Conservation (phyloP, 2,329 filamentous ascomycete species). For the Blastomyces gilchristii region DNA sequence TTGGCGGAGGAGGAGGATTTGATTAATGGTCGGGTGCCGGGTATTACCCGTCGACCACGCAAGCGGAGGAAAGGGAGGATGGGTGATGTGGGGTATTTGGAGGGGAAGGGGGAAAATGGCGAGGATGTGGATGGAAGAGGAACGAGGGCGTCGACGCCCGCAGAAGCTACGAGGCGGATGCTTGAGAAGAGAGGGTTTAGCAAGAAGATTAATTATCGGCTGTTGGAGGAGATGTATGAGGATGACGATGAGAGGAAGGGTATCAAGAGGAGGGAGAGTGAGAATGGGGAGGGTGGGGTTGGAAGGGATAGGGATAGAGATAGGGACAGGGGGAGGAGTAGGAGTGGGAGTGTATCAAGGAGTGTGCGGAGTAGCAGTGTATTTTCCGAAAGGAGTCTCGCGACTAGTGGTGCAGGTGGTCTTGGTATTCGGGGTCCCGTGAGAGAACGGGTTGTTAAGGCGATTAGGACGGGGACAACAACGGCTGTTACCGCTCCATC, state of each 20-base stretch:
- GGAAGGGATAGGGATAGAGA: background rate
- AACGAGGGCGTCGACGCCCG: slow-evolving; percentile 56
- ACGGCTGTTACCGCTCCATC: background rate
- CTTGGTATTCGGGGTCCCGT: background rate
- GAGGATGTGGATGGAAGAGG: slow-evolving; percentile 44
- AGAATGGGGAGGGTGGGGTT: slow-evolving; percentile 9
- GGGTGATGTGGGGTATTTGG: slow-evolving; percentile 38
- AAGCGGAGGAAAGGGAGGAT: slow-evolving; percentile 41
- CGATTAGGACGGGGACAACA: background rate
- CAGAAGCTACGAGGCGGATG: slow-evolving; percentile 58
- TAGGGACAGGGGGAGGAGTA: background rate
- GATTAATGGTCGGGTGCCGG: slow-evolving; percentile 16
- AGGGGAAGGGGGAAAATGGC: slow-evolving; percentile 14
- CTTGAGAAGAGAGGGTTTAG: slow-evolving; percentile 59
- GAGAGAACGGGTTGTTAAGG: slow-evolving; percentile 4
- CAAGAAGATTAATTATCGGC: slow-evolving; percentile 61
- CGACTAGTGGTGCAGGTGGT: background rate
- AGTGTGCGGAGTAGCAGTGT: slow-evolving; percentile 16
- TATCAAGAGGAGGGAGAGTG: slow-evolving; percentile 10
- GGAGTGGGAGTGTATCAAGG: slow-evolving; percentile 12
- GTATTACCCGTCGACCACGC: slow-evolving; percentile 34
- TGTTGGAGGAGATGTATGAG: slow-evolving; percentile 33
- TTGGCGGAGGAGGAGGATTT: slow-evolving; percentile 41
- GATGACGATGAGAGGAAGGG: slow-evolving; percentile 23
- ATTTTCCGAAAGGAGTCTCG: slow-evolving; percentile 13